Evolutionary conservation across 768 basidiomycete species (phyloP).

Genomic region (Mycena albidolilacea): DNA sequence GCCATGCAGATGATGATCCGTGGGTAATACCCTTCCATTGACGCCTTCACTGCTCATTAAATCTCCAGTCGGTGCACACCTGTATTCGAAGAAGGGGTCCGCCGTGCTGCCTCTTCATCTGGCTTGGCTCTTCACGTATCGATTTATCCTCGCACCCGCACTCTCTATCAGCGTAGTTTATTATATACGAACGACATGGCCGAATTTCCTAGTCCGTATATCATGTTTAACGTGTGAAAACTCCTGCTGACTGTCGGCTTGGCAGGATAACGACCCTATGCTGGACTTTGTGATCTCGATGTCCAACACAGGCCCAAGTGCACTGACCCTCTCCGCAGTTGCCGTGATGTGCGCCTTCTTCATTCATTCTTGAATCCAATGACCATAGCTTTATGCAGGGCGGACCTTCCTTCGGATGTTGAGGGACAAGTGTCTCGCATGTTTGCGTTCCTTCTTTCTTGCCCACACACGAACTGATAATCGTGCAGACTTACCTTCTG

Average conservation of each 20-base stretch:
- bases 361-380: not conserved
- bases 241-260: not conserved
- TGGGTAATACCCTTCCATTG: not conserved
- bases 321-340: constrained; percentile 34
- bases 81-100: constrained; percentile 38
- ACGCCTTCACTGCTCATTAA: not conserved
- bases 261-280: constrained; percentile 36
- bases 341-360: constrained; percentile 29
- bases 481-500: constrained; percentile 28
- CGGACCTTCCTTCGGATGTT: constrained; percentile 28
- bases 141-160: constrained; percentile 37
- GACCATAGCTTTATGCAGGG: constrained; percentile 14
- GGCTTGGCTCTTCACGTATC: constrained; percentile 38
- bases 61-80: constrained; percentile 32
- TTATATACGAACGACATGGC: constrained; percentile 32
- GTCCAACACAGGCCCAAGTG: constrained; percentile 36
- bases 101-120: constrained; percentile 20
- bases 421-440: constrained; percentile 38
- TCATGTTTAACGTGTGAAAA: not conserved
- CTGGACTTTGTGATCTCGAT: constrained; percentile 34
- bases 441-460: not conserved
- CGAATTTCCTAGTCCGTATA: constrained; percentile 31
- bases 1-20: constrained; percentile 40
- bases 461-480: not conserved
- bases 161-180: constrained; percentile 38